Evolutionary conservation across 805 yeast genomes (phyloP), one percentile per base, ranked within the genome.

Genomic region (Suhomyces prunicola): DNA sequence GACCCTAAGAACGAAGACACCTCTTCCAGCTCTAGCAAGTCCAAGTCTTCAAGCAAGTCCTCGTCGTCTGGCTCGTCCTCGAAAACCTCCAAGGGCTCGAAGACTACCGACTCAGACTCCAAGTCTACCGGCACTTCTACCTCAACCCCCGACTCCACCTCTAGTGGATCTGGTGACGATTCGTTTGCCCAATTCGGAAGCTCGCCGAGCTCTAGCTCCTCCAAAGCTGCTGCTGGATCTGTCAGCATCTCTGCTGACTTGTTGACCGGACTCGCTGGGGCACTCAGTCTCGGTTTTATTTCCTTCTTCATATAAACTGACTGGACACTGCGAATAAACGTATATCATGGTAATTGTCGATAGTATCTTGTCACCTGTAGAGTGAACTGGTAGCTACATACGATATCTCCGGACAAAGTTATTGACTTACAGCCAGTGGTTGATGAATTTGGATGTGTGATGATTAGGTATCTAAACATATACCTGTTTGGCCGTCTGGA

Each of bases 1-100:
- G 79, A 88, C 60, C 83, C 85, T 15, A 74, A 78, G 48, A 65
- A 58, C 47, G 57, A 42, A 23, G n/a, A 19, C 31, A 27, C 44
- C 55, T 10, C 27, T 33, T 41, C 54, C n/a, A 29, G 33, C 4
- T 46, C 35, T 17, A 29, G 33, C 33, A 29, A 12, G 29, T 51
- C 47, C 33, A 29, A 12, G 29, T 51, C 47, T n/a, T 62, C 55
- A 29, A 33, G 57, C 44, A 15, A 50, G 46, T 23, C 56, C 63
- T 53, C 64, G 23, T 48, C 59, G 19, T 51, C 60, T 46, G 47
- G 63, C n/a, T 47, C 36, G 3, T 47, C 53, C 29, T 50, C 41
- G 19, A 39, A 50, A 19, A 50, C 57, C 42, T 24, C 51, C 12
- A 31, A 46, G 29, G 24, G 36, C n/a, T 26, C 39, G 12, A 33